Base-by-base conservation (phyloP, 2,329 filamentous ascomycete genomes). In the Hypocrella siamensis region DNA sequence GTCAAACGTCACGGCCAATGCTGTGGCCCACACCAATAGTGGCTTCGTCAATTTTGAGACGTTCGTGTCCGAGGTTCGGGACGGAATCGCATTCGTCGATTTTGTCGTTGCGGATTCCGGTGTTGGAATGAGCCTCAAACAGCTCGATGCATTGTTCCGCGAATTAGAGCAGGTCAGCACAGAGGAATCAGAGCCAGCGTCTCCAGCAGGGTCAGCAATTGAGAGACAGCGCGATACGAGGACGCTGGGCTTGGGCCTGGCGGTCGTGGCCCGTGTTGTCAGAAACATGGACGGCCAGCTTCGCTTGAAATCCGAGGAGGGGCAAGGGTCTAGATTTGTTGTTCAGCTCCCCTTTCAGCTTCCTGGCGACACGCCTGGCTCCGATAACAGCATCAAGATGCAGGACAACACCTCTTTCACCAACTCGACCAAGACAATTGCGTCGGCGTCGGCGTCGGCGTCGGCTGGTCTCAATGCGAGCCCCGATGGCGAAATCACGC, bases 241-340 rank as follows among this genome's bases (percentile, higher is more conserved):
- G 30, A 75, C 74, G 0, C 54, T 93, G 1, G 86, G 86, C 0
- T 65, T 93, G 8, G 86, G 85, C 0, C 63, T 93, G n/a, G 85
- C 85, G 1, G 65, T 92, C 10, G 85, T 93, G n/a, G 80, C 82
- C 12, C 72, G 85, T 24, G 82, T 84, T 22, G 66, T 93, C 19
- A 71, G 76, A n/a, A 93, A 85, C 46, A 90, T 93, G 81, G 78
- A 88, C 36, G 86, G 85, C 0, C 85, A 93, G 45, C 54, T 93
- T 19, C 73, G 83, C 2, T 57, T 93, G 2, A 88, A 85, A 45
- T 93, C 84, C 0, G 82, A 90, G 44, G 69, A 79, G 47, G 79
- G 79, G 2, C 80, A 78, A 43, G 85, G 86, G 1, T 86, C 84
- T 14, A 68, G 80, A 32, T 93, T 93, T 40, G 74, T 84, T 15